Evolutionary conservation across 2,329 filamentous ascomycete genomes (phyloP), one percentile per base, ranked within the genome.

Genomic region (Ophiocordyceps camponoti-floridani): DNA sequence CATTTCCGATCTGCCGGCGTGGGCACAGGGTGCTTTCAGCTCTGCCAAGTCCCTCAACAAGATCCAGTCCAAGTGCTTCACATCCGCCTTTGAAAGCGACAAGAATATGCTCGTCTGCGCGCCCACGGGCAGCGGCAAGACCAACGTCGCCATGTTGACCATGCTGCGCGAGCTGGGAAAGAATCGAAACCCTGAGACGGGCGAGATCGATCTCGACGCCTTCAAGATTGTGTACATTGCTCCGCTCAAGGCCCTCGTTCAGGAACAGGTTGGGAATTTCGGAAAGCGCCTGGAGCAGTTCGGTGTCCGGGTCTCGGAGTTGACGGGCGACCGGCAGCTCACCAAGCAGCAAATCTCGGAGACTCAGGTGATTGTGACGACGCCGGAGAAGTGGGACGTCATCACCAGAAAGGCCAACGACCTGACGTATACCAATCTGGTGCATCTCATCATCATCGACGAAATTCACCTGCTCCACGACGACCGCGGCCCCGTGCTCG

Each of bases 161-260:
- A 96, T 98, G 57, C 72, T 98, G 37, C 84, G 89, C 49, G 93
- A 98, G 60, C 87, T 98, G 57, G 91, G 91, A 48, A 98, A 96
- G 68, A 82, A 98, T 58, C 77, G 89, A 47, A 82, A 98, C 55
- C 77, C 84, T 0, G 70, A 82, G 49, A 94, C 86, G 1, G 91
- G 91, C n/a, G 83, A 93, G 48, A 91, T 98, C 50, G 86, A 94
- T 60, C 69, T 98, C 9, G 91, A 98, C 56, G 79, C 88, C 40
- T 98, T 98, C 70, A 98, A 98, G 66, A 95, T 98, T 54, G 82
- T 98, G 40, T 98, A 94, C 59, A 95, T 98, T 56, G 91, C 91
- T 28, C 91, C 91, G 0, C 63, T 98, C 47, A 98, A 98, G 60
- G 91, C 91, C 42, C 66, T 98, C 50, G 91, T 98, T 4, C 88